Percentiles rank a stretch among this genome's conserved stretches.
Conservation (phyloP, 164 flowering plant genomes). For the Sextonia rubra region DNA sequence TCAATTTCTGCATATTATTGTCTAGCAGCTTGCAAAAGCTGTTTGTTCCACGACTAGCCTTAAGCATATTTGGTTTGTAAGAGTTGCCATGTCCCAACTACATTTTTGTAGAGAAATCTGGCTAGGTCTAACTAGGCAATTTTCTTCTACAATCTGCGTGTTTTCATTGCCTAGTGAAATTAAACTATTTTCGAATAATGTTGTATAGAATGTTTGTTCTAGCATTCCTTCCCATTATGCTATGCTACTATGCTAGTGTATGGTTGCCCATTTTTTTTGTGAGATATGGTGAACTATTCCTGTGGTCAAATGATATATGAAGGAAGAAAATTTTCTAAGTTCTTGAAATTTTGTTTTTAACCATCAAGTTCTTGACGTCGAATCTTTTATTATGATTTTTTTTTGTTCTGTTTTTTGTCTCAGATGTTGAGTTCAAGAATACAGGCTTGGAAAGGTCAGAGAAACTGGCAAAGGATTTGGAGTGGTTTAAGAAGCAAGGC, state of each 20-base stretch:
- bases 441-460: conserved; percentile 92
- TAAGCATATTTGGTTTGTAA: too few species aligned
- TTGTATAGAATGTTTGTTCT: too few species aligned
- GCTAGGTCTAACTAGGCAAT: too few species aligned
- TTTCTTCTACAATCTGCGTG: too few species aligned
- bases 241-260: not conserved
- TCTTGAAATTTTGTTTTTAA: not conserved
- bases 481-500: conserved; percentile 91
- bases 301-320: not conserved
- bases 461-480: conserved; percentile 74
- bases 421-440: conserved; percentile 87
- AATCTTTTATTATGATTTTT: not conserved
- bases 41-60: too few species aligned
- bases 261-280: not conserved
- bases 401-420: conserved; percentile 13
- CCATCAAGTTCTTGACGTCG: not conserved
- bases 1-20: too few species aligned
- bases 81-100: too few species aligned
- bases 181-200: too few species aligned
- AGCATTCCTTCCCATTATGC: not conserved
- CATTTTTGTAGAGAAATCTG: too few species aligned
- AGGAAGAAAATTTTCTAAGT: not conserved
- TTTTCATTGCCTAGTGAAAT: too few species aligned
- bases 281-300: too few species aligned
- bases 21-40: too few species aligned